A percentile compares a stretch with the other conserved stretches of the same genome.
These are phyloP conservation scores for Pinus tabuliformis DNA, from an alignment of 75 land plant species.

Conservation along the genomic window DNA sequence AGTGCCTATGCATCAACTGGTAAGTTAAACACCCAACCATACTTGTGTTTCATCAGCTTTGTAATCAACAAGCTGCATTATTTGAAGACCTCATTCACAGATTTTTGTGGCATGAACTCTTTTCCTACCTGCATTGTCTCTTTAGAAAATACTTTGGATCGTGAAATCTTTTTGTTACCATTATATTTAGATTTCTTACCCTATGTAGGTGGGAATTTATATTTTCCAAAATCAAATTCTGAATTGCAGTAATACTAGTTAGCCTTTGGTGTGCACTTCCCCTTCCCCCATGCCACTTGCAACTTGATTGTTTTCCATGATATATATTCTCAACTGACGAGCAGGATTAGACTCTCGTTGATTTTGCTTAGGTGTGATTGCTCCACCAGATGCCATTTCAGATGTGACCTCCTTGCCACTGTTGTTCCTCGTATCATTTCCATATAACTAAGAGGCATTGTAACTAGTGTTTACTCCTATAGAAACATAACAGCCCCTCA, in stretches of 20 bases:
- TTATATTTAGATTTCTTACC: conserved; percentile 42
- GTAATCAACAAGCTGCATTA: conserved; percentile 45
- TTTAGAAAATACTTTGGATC: neutral
- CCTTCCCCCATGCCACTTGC: conserved; percentile 22
- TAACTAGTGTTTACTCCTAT: conserved; percentile 8
- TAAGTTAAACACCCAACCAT: conserved; percentile 69
- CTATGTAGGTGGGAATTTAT: conserved; percentile 57
- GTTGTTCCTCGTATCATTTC: neutral
- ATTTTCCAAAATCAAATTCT: conserved; percentile 56
- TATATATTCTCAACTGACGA: conserved; percentile 20
- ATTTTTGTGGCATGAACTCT: conserved; percentile 7
- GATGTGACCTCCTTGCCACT: too few species aligned
- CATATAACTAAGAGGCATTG: conserved; percentile 24
- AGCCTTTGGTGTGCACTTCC: conserved; percentile 62
- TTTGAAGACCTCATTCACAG: conserved; percentile 24
- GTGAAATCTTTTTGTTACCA: conserved; percentile 28
- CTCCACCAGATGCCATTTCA: too few species aligned
- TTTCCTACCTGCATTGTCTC: conserved; percentile 8
- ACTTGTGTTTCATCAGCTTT: conserved; percentile 70
- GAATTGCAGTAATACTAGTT: conserved; percentile 42
- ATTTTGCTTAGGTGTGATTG: neutral
- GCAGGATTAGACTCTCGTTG: conserved; percentile 8
- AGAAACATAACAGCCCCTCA: neutral
- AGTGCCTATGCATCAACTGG: conserved; percentile 68
- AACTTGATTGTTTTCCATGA: conserved; percentile 18